Evolutionary conservation across 2,329 filamentous ascomycete species (phyloP).

Genomic region (Nannizziopsis barbatae): DNA sequence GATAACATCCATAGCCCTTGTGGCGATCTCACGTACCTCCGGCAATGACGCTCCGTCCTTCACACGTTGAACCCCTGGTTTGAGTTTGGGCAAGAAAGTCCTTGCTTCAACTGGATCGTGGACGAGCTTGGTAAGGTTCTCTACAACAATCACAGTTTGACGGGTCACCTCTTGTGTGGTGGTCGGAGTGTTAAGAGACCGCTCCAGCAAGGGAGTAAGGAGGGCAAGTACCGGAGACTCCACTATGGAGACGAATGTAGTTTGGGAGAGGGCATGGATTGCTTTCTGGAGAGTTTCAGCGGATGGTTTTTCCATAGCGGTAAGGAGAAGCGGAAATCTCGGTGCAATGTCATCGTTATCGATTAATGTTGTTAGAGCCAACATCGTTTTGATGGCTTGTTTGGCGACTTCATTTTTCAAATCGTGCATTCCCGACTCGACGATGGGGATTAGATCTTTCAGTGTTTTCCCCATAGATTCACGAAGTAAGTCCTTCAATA

Average conservation of each 20-base stretch:
- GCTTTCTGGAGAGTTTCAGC: slow-evolving; percentile 82
- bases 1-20: slow-evolving; percentile 73
- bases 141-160: slow-evolving; percentile 90
- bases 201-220: slow-evolving; percentile 85
- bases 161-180: slow-evolving; percentile 90
- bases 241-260: slow-evolving; percentile 94
- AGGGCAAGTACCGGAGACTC: slow-evolving; percentile 91
- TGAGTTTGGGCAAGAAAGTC: slow-evolving; percentile 86
- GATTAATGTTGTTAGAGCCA: slow-evolving; percentile 72
- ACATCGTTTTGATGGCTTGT: slow-evolving; percentile 87
- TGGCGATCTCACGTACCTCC: slow-evolving; percentile 83
- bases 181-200: slow-evolving; percentile 79
- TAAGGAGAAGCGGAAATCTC: slow-evolving; percentile 80
- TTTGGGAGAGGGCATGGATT: slow-evolving; percentile 91
- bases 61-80: slow-evolving; percentile 84
- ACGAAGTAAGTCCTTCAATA: slow-evolving; percentile 77
- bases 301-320: slow-evolving; percentile 90
- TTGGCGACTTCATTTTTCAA: slow-evolving; percentile 76
- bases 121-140: slow-evolving; percentile 96
- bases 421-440: slow-evolving; percentile 73
- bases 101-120: slow-evolving; percentile 91
- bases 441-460: slow-evolving; percentile 18
- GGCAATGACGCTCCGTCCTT: slow-evolving; percentile 80
- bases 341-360: slow-evolving; percentile 96
- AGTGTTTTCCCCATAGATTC: slow-evolving; percentile 74